Percentiles rank a stretch among this genome's conserved stretches.
phyloP scores from a whole-genome alignment of 148 eudicot genomes.

The Polygonum aviculare region DNA sequence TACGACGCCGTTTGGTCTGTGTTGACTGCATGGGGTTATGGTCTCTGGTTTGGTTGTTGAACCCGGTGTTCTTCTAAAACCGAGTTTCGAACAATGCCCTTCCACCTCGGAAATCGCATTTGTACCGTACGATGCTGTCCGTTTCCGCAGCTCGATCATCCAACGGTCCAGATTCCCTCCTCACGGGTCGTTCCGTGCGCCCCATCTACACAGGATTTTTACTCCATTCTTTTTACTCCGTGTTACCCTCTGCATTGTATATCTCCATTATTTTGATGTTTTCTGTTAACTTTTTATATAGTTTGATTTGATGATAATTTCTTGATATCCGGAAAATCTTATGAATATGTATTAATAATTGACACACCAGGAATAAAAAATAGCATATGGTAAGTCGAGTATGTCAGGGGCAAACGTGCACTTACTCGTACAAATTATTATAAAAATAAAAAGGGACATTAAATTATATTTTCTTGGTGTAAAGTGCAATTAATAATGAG shows the following conservation, averaged over 20 bases:
- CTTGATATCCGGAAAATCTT: neutral
- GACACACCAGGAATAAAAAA: neutral
- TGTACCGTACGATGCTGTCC: constrained; percentile 6
- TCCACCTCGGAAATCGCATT: constrained; percentile 3
- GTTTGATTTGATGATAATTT: neutral
- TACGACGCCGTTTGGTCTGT: neutral
- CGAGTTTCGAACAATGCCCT: neutral
- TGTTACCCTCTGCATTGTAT: neutral
- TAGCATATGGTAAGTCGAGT: neutral
- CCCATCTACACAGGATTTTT: neutral
- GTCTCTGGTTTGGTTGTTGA: neutral
- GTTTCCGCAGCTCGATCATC: neutral
- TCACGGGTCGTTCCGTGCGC: neutral
- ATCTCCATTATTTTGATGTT: neutral
- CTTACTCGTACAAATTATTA: neutral
- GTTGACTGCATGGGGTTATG: neutral
- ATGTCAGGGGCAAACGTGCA: constrained; percentile 9
- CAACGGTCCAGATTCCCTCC: neutral
- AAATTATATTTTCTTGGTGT: neutral
- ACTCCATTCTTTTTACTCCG: neutral
- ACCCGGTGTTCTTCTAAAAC: neutral
- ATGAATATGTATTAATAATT: no score
- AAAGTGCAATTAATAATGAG: constrained; percentile 9
- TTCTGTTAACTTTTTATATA: neutral
- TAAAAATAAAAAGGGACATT: neutral